phyloP scores from a whole-genome alignment of 2,329 filamentous ascomycete species.

The Calonectria pauciramosa region DNA sequence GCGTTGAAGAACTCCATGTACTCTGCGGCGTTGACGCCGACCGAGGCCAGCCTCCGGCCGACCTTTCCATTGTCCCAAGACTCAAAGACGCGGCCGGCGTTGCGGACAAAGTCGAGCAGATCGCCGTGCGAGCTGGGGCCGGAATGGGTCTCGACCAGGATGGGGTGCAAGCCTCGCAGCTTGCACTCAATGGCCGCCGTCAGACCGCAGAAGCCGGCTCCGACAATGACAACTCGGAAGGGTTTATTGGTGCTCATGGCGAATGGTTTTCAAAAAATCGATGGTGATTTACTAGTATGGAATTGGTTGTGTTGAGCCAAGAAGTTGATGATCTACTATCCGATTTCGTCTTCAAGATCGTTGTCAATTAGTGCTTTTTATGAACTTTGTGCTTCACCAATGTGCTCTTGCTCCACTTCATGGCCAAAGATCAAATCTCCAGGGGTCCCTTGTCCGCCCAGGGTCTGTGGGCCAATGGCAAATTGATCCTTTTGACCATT shows the following conservation, averaged over 20 bases:
- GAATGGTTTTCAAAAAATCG: neutral
- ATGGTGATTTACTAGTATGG: neutral
- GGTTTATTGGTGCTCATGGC: neutral
- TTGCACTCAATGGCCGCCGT: slow-evolving; percentile 21
- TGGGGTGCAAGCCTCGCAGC: slow-evolving; percentile 13
- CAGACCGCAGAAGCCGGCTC: slow-evolving; percentile 18
- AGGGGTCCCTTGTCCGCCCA: neutral
- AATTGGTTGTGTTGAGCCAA: neutral
- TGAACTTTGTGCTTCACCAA: neutral
- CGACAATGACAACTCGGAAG: slow-evolving; percentile 16
- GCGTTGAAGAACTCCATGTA: slow-evolving; percentile 16
- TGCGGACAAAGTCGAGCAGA: slow-evolving; percentile 17
- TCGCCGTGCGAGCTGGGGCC: slow-evolving; percentile 6
- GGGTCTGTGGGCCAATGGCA: neutral
- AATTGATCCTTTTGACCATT: neutral
- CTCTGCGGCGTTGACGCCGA: slow-evolving; percentile 13
- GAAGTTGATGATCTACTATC: neutral
- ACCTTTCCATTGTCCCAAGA: slow-evolving; percentile 16
- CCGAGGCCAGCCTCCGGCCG: neutral
- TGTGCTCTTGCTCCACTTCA: neutral
- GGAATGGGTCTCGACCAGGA: slow-evolving; percentile 10
- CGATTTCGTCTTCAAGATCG: neutral
- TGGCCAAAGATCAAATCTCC: neutral
- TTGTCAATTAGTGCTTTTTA: neutral
- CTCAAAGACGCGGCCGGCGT: slow-evolving; percentile 14